A percentile compares a stretch with the other conserved stretches of the same genome.
These are phyloP conservation scores for Tulasnella sp. DNA, from an alignment of 768 basidiomycete species.

Conservation along the genomic window DNA sequence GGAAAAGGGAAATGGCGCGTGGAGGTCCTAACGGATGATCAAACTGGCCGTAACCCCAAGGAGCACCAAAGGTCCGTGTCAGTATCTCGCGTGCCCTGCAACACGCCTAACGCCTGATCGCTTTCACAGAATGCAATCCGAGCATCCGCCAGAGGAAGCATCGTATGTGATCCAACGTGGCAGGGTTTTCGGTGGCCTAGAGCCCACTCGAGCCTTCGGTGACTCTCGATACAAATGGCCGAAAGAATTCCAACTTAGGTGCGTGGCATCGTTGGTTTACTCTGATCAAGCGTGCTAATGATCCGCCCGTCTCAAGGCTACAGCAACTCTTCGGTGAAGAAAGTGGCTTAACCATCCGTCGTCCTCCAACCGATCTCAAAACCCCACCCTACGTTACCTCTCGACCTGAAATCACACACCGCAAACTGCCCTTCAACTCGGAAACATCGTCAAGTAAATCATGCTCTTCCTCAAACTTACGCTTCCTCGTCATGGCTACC, in stretches of 20 bases:
- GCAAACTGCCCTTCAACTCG: conserved; percentile 60
- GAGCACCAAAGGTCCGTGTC: conserved; percentile 76
- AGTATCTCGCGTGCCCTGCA: background rate
- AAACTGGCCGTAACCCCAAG: conserved; percentile 87
- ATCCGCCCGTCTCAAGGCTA: conserved; percentile 47
- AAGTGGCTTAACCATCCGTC: conserved; percentile 61
- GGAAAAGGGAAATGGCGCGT: conserved; percentile 82
- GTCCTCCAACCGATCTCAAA: conserved; percentile 65
- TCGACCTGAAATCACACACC: conserved; percentile 78
- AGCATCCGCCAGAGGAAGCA: conserved; percentile 79
- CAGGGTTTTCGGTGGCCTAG: conserved; percentile 83
- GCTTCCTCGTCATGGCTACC: conserved; percentile 88
- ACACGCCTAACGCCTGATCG: background rate
- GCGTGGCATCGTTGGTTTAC: conserved; percentile 41
- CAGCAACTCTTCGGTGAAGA: conserved; percentile 69
- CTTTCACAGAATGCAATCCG: conserved; percentile 66
- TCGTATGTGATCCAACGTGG: conserved; percentile 75
- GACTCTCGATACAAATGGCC: conserved; percentile 92
- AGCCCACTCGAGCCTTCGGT: conserved; percentile 85
- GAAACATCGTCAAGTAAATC: conserved; percentile 34
- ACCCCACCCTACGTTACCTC: conserved; percentile 95
- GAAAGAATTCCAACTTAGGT: conserved; percentile 71
- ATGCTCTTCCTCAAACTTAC: conserved; percentile 45
- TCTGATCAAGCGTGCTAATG: background rate
- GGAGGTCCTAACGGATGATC: conserved; percentile 93